Conservation (phyloP, 805 yeast species). For the Nakazawaea sp. region DNA sequence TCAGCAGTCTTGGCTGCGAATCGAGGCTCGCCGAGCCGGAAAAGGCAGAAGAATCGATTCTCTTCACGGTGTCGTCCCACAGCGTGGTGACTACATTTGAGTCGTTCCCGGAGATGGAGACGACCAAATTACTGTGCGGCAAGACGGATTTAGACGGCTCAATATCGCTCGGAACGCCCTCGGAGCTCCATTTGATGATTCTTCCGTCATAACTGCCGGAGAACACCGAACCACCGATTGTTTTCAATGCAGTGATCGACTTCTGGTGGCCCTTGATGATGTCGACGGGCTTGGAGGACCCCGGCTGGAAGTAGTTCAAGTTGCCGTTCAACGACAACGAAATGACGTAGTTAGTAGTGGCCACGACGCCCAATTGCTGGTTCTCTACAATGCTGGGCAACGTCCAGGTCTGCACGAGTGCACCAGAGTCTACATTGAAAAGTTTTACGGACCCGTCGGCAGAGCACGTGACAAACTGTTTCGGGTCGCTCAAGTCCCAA, state of each 20-base stretch:
- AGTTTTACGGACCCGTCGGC: constrained; percentile 73
- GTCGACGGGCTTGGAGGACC: constrained; percentile 27
- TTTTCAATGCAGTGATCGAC: constrained; percentile 54
- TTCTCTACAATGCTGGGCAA: constrained; percentile 41
- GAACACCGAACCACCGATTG: constrained; percentile 22
- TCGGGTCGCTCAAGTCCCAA: constrained; percentile 53
- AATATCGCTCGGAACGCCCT: constrained; percentile 23
- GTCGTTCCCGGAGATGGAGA: constrained; percentile 32
- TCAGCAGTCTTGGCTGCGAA: constrained; percentile 40
- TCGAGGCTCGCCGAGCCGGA: constrained; percentile 27
- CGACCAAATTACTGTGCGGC: constrained; percentile 60
- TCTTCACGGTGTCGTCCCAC: constrained; percentile 80
- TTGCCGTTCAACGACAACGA: constrained; percentile 71
- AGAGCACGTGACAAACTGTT: constrained; percentile 66
- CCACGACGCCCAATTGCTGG: constrained; percentile 78
- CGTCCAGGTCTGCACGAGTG: constrained; percentile 42
- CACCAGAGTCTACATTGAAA: constrained; percentile 46
- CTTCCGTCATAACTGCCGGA: constrained; percentile 85
- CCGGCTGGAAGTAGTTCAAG: constrained; percentile 48
- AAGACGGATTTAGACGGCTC: constrained; percentile 23
- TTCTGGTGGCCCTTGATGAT: constrained; percentile 75
- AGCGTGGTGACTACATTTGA: constrained; percentile 47
- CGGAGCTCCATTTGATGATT: constrained; percentile 54
- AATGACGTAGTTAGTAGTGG: constrained; percentile 49
- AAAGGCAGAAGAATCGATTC: constrained; percentile 22